Evolutionary conservation across 2,329 filamentous ascomycete species (phyloP), one percentile per base, ranked within the genome.

Genomic region (Colletotrichum tropicale): DNA sequence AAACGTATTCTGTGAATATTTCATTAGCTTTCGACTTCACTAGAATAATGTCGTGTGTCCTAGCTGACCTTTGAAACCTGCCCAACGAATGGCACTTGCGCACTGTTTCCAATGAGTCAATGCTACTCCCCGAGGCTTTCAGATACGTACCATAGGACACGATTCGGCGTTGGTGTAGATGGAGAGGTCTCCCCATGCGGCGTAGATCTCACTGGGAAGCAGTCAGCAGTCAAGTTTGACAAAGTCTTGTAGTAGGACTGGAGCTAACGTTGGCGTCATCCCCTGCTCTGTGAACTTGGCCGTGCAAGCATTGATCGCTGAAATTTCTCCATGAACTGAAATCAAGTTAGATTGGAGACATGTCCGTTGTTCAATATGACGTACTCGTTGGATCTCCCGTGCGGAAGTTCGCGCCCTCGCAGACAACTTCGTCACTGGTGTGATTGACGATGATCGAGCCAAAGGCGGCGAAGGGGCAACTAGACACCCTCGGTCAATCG

Each of bases 161-260:
- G 86, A 88, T 80, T 91, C 89, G 1, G 87, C 89, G 79, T 89
- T 91, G 16, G 89, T 91, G 80, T 91, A 91, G 5, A 91, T 81
- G 5, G 86, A 86, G 8, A 91, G 80, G 15, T 84, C 77, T 8
- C 81, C 76, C 78, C 89, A 90, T 1, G 89, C 89, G 3, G 78
- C 80, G 15, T 85, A 79, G 0, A 87, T 85, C 65, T 87, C 15
- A 3, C 70, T 75, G 8, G 3, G 8, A n/a, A 13, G 3, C n/a
- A 10, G 55, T 62, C 21, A n/a, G 13, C 12, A 8, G 28, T 7
- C 2, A 5, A 21, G 1, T 3, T 3, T 12, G 2, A 2, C 10
- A 5, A 21, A 52, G 43, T 5, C 8, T 2, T 34, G 12, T 3
- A 3, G 0, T 13, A 5, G 13, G 0, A 6, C 8, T 13, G 16